These are phyloP conservation scores for Rhizopogon vinicolor DNA, from an alignment of 768 basidiomycete species.

Conservation along the genomic window DNA sequence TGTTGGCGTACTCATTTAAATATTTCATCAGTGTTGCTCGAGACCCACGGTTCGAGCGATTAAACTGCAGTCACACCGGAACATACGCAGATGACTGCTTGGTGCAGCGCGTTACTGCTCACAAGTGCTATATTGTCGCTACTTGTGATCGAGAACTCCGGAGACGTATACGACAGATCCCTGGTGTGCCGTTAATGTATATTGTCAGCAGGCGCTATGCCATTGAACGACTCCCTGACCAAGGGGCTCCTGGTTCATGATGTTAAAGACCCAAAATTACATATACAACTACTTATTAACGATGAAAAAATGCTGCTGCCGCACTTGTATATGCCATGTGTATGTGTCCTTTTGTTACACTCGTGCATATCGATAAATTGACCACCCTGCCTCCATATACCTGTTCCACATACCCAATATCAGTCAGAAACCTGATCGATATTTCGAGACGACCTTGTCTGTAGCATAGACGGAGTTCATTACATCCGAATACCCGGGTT, in stretches of 20 bases:
- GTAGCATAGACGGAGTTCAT: too few species aligned
- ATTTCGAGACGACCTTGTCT: background rate
- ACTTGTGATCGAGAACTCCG: slow-evolving; percentile 96
- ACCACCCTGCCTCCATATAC: background rate
- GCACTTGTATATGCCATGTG: background rate
- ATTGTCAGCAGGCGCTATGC: slow-evolving; percentile 90
- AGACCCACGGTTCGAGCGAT: slow-evolving; percentile 93
- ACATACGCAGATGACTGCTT: slow-evolving; percentile 99
- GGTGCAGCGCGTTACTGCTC: slow-evolving; percentile 90
- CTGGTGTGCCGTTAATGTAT: slow-evolving; percentile 96
- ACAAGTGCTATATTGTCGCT: slow-evolving; percentile 96
- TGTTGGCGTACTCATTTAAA: background rate
- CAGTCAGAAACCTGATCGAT: background rate
- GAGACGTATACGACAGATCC: slow-evolving; percentile 85
- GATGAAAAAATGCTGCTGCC: background rate
- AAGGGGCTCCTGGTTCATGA: slow-evolving; percentile 68
- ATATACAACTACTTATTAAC: background rate
- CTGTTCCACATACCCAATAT: background rate
- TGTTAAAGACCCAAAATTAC: background rate
- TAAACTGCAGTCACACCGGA: slow-evolving; percentile 87
- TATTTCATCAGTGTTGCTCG: slow-evolving; percentile 77
- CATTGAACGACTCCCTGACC: slow-evolving; percentile 92
- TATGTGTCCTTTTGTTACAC: background rate
- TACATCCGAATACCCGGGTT: background rate
- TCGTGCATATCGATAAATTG: background rate